Conservation (phyloP, 2,329 filamentous ascomycete genomes). For the Xylariaceae sp. region DNA sequence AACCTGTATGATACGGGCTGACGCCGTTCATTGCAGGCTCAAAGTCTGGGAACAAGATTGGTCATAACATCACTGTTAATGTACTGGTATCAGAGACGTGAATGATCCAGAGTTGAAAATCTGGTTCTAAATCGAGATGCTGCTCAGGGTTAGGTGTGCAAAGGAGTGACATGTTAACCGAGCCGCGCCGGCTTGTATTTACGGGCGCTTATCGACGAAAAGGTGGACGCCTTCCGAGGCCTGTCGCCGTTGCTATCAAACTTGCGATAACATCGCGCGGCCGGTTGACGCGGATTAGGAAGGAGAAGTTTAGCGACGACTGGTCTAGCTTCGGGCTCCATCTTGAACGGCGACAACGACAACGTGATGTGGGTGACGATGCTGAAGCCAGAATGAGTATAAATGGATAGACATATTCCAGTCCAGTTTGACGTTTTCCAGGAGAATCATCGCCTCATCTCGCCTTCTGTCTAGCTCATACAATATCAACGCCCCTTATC, state of each 20-base stretch:
- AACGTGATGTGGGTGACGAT: constrained; percentile 14
- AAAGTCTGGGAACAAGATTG: constrained; percentile 13
- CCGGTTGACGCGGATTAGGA: constrained; percentile 21
- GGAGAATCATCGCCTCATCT: constrained; percentile 13
- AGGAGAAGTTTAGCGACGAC: constrained; percentile 17
- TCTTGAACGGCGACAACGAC: constrained; percentile 17
- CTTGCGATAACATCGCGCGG: constrained; percentile 15
- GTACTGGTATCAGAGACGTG: constrained; percentile 16
- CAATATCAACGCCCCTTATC: constrained; percentile 20
- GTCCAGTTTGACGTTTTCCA: constrained; percentile 14
- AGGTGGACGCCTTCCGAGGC: too few species aligned
- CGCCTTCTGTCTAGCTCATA: constrained; percentile 20
- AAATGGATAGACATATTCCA: constrained; percentile 19
- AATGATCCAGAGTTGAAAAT: constrained; percentile 9
- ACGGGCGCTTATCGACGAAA: too few species aligned
- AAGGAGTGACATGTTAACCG: too few species aligned
- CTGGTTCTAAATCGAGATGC: too few species aligned
- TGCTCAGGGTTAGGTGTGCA: too few species aligned
- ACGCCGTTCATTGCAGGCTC: constrained; percentile 14
- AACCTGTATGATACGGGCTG: constrained; percentile 10
- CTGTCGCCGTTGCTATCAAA: constrained; percentile 2
- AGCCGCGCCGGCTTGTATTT: too few species aligned
- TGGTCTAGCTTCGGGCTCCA: constrained; percentile 4
- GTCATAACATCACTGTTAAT: constrained; percentile 9
- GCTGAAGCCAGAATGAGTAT: constrained; percentile 19